Conservation (phyloP, 768 basidiomycete genomes). For the Suillus plorans region DNA sequence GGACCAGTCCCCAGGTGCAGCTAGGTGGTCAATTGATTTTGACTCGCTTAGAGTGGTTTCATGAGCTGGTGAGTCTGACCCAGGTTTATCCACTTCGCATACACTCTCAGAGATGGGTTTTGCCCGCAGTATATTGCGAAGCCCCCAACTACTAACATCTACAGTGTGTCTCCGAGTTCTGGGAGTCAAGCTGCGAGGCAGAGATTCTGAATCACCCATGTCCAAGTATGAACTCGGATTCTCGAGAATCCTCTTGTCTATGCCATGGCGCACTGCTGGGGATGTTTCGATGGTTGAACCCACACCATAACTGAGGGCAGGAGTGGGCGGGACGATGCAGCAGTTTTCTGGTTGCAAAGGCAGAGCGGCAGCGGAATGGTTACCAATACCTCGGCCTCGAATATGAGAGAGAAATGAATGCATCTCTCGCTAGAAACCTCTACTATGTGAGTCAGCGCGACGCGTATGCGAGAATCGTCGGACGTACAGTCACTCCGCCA, state of each 20-base stretch:
- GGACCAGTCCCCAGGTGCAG: constrained; percentile 30
- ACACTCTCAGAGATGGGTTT: constrained; percentile 1
- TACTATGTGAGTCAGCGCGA: background rate
- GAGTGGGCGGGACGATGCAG: background rate
- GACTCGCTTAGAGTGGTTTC: constrained; percentile 9
- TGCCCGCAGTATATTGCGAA: constrained; percentile 8
- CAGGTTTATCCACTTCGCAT: constrained; percentile 4
- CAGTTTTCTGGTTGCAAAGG: constrained; percentile 11
- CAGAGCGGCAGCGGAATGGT: constrained; percentile 16
- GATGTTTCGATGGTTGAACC: background rate
- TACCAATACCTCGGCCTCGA: constrained; percentile 23
- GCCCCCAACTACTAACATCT: constrained; percentile 7
- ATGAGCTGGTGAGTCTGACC: constrained; percentile 2
- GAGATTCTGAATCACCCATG: constrained; percentile 2
- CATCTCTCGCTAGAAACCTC: constrained; percentile 18
- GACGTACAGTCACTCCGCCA: background rate
- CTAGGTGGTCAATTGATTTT: constrained; percentile 15
- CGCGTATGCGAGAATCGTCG: background rate
- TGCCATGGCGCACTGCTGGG: constrained; percentile 10
- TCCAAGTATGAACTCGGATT: constrained; percentile 31
- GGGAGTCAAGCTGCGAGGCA: constrained; percentile 27
- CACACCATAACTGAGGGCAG: constrained; percentile 3
- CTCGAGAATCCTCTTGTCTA: constrained; percentile 29
- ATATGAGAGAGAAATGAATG: constrained; percentile 34
- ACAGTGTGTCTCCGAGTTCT: constrained; percentile 23